phyloP scores from a whole-genome alignment of 306 rosid genomes.

The Datisca glomerata region DNA sequence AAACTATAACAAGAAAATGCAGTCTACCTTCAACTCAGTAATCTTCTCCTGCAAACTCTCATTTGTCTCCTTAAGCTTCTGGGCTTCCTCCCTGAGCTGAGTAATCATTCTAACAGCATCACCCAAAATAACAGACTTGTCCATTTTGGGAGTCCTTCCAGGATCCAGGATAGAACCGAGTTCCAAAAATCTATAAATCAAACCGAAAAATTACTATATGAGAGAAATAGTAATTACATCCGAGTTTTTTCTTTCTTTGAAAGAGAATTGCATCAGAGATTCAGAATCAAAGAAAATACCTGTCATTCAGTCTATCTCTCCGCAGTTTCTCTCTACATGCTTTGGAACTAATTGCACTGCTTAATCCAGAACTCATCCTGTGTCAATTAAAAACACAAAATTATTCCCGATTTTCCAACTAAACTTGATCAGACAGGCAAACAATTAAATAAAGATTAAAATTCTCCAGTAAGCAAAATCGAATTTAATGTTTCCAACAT shows the following conservation, averaged over 20 bases:
- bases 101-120: conserved; percentile 57
- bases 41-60: conserved; percentile 44
- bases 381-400: conserved; percentile 3
- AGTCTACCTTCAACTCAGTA: conserved; percentile 66
- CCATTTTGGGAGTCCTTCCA: conserved; percentile 66
- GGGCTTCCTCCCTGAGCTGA: conserved; percentile 53
- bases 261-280: conserved; percentile 17
- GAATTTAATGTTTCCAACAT: neutral
- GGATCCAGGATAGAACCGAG: conserved; percentile 73
- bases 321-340: conserved; percentile 89
- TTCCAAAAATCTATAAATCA: conserved; percentile 62
- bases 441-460: neutral
- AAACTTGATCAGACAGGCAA: neutral
- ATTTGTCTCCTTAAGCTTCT: conserved; percentile 50
- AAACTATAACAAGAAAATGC: neutral
- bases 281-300: conserved; percentile 28
- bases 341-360: conserved; percentile 43
- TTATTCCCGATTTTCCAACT: neutral
- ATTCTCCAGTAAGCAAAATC: neutral
- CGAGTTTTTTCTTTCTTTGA: too few species aligned
- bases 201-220: conserved; percentile 23
- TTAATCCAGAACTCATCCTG: conserved; percentile 57
- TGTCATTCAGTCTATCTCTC: conserved; percentile 83
- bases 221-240: too few species aligned
- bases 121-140: conserved; percentile 60